Percentiles rank a stretch among this genome's conserved stretches.
phyloP scores from a whole-genome alignment of 2,329 filamentous ascomycete genomes.

The Aspergillus bombycis region DNA sequence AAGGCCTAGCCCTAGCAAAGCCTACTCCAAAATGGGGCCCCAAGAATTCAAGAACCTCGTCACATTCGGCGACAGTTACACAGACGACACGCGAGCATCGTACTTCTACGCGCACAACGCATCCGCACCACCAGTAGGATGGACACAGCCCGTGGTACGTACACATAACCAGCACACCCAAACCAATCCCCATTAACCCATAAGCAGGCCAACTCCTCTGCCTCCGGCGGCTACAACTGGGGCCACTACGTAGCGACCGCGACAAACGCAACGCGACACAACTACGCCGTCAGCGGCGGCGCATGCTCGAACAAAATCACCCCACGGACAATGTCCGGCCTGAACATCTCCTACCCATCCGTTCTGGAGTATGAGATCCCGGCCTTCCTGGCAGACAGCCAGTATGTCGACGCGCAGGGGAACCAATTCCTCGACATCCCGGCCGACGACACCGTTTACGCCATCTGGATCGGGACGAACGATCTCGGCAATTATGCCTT shows the following conservation, averaged over 20 bases:
- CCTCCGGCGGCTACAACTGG: slow-evolving; percentile 71
- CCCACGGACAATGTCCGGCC: slow-evolving; percentile 53
- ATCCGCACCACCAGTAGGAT: slow-evolving; percentile 65
- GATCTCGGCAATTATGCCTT: slow-evolving; percentile 71
- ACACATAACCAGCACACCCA: neutral
- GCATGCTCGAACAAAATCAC: slow-evolving; percentile 72
- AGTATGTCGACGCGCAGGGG: slow-evolving; percentile 20
- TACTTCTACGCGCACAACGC: slow-evolving; percentile 66
- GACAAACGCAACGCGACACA: slow-evolving; percentile 55
- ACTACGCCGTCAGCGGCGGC: slow-evolving; percentile 75
- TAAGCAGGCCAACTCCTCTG: slow-evolving; percentile 52
- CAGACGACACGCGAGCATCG: slow-evolving; percentile 68
- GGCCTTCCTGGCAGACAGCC: slow-evolving; percentile 33
- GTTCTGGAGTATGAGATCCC: slow-evolving; percentile 60
- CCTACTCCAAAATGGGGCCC: slow-evolving; percentile 9
- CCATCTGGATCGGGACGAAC: slow-evolving; percentile 81
- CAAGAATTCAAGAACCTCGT: slow-evolving; percentile 64
- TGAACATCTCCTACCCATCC: slow-evolving; percentile 42
- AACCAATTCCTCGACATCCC: slow-evolving; percentile 45
- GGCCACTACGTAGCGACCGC: slow-evolving; percentile 66
- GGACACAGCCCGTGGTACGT: slow-evolving; percentile 50
- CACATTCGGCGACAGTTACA: slow-evolving; percentile 76
- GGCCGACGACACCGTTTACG: slow-evolving; percentile 68
- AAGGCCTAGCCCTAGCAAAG: slow-evolving; percentile 7
- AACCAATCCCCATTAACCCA: neutral